Evolutionary conservation across 2,329 filamentous ascomycete genomes (phyloP).

Genomic region (Exophiala dermatitidis): DNA sequence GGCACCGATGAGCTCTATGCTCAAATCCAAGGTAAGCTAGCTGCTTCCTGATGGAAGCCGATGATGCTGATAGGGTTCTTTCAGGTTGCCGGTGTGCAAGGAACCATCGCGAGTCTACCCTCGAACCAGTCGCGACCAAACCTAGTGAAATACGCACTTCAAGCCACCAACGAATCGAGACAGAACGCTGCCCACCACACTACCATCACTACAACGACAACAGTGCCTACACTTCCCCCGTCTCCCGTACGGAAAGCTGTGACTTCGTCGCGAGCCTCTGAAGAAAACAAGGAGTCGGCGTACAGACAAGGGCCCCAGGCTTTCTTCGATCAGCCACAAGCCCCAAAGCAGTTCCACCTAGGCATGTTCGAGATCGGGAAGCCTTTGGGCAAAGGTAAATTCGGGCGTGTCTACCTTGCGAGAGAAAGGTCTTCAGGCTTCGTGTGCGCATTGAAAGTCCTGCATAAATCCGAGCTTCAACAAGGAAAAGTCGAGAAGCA

Average conservation of each 20-base stretch:
- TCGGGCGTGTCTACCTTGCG: constrained; percentile 77
- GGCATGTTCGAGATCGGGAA: constrained; percentile 93
- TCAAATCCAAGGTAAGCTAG: constrained; percentile 66
- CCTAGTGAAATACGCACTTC: constrained; percentile 76
- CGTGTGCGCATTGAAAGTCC: constrained; percentile 77
- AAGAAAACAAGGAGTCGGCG: constrained; percentile 41
- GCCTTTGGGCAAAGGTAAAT: constrained; percentile 79
- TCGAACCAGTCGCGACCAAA: constrained; percentile 61
- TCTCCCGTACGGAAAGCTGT: constrained; percentile 50
- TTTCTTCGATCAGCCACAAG: constrained; percentile 51
- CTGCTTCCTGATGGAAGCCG: neutral
- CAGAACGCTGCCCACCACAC: constrained; percentile 52
- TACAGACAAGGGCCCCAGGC: constrained; percentile 25
- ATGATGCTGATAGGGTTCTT: neutral
- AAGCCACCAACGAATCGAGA: constrained; percentile 62
- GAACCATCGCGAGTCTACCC: constrained; percentile 32
- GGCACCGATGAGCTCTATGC: constrained; percentile 49
- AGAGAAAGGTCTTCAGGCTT: constrained; percentile 72
- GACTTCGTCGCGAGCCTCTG: constrained; percentile 37
- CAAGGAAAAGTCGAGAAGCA: constrained; percentile 79
- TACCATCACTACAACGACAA: constrained; percentile 31
- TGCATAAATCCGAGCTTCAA: constrained; percentile 76
- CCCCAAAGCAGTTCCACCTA: constrained; percentile 62
- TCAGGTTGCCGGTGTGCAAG: constrained; percentile 10
- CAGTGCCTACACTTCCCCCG: constrained; percentile 34